Evolutionary conservation across 2,329 filamentous ascomycete genomes (phyloP).

Genomic region (Penicillium sp.): DNA sequence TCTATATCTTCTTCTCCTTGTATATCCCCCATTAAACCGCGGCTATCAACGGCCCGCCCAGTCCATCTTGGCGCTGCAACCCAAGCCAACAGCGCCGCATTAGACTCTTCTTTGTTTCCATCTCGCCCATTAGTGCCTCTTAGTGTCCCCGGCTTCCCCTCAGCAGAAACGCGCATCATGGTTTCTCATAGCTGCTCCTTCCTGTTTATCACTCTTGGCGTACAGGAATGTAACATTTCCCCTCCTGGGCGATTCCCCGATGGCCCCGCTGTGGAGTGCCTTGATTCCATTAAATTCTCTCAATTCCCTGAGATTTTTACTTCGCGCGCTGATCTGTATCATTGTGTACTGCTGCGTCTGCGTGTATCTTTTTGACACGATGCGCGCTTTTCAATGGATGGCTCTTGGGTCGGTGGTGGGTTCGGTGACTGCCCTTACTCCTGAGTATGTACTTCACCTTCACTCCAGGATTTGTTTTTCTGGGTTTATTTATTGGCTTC

Average conservation of each 20-base stretch:
- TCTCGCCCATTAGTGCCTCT: neutral
- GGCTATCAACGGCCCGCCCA: conserved; percentile 18
- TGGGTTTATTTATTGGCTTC: neutral
- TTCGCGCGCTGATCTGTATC: conserved; percentile 1
- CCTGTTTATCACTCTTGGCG: conserved; percentile 24
- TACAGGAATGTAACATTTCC: conserved; percentile 12
- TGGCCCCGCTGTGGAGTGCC: neutral
- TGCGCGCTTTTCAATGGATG: conserved; percentile 32
- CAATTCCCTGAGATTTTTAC: neutral
- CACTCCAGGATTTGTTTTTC: neutral
- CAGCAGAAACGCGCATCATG: neutral
- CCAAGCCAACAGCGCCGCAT: conserved; percentile 11
- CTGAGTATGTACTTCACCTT: conserved; percentile 28
- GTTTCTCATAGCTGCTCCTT: conserved; percentile 4
- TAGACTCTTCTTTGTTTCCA: conserved; percentile 8
- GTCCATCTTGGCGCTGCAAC: conserved; percentile 27
- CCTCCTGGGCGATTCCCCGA: neutral
- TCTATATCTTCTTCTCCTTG: neutral
- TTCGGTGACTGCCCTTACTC: conserved; percentile 31
- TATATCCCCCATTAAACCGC: too few species aligned
- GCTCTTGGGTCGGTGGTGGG: conserved; percentile 28
- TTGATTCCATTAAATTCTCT: neutral
- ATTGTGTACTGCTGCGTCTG: conserved; percentile 6
- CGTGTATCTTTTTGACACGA: conserved; percentile 16
- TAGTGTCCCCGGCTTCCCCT: neutral